Percentiles rank a stretch among this genome's conserved stretches.
Conservation (phyloP, 768 basidiomycete genomes). For the Boletus tomentosulus region DNA sequence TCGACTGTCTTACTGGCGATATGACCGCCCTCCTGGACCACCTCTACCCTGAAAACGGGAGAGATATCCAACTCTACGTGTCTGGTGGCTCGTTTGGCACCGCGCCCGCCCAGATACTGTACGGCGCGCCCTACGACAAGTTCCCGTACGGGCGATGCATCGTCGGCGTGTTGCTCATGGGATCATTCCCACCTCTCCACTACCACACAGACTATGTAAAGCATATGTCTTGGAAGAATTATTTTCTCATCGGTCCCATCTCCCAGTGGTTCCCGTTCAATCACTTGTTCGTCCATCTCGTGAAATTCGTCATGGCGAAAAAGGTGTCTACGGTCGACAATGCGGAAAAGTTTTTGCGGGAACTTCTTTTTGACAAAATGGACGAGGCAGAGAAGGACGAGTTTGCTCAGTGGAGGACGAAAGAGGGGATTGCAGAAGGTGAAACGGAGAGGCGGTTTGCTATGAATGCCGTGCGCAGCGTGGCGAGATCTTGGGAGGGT, state of each 20-base stretch:
- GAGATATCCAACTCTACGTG: constrained; percentile 44
- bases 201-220: constrained; percentile 43
- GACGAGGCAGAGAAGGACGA: constrained; percentile 33
- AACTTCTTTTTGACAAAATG: constrained; percentile 38
- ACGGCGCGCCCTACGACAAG: constrained; percentile 44
- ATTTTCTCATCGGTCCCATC: constrained; percentile 45
- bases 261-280: constrained; percentile 40
- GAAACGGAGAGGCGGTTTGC: constrained; percentile 42
- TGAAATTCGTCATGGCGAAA: constrained; percentile 27
- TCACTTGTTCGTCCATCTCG: constrained; percentile 29
- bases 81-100: constrained; percentile 54
- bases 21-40: constrained; percentile 45
- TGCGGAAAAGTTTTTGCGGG: constrained; percentile 41
- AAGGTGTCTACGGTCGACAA: constrained; percentile 37
- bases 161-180: constrained; percentile 44
- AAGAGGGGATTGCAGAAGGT: constrained; percentile 38
- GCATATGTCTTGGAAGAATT: constrained; percentile 44
- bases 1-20: constrained; percentile 40
- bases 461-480: constrained; percentile 42
- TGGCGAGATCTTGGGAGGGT: constrained; percentile 49
- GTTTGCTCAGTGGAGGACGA: constrained; percentile 40
- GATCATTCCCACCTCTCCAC: constrained; percentile 44
- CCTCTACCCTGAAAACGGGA: constrained; percentile 40
- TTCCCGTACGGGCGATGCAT: constrained; percentile 50
- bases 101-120: constrained; percentile 52